Base-by-base conservation (phyloP, 495 filamentous ascomycete species). In the Pseudevernia furfuracea region DNA sequence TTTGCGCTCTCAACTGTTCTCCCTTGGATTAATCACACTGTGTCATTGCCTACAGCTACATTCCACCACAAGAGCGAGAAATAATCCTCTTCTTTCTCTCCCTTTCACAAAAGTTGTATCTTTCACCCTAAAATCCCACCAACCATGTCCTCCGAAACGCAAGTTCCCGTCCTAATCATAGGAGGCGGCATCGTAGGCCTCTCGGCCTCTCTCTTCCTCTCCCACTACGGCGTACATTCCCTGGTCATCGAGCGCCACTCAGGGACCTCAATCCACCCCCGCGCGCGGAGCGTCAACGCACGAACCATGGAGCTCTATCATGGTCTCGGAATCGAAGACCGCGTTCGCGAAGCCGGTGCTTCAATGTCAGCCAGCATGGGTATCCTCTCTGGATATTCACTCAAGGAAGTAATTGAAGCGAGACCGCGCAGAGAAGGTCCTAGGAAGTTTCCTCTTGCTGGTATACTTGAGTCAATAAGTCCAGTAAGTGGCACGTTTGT, bases 141-240 rank as follows among this genome's bases (percentile, higher is more conserved):
- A 19, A 61, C 25, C 41, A 61, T 61, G 59, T 46, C 59, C 25
- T 61, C 59, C 28, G 41, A 61, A 43, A 48, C 23, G 4, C 59
- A 61, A 38, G 46, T 63, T 63, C 71, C 67, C 15, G 77, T 79
- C 32, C 69, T 79, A 9, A 77, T 79, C 43, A 59, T 72, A 9
- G 78, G 78, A 14, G 78, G 74, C 56, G 78, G 78, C 19, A 76
- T 74, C 21, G 73, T 75, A 30, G 78, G 78, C 41, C 75, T 80
- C 14, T 69, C 76, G 4, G 68, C 75, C 25, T 76, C 77, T 52
- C 66, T 79, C 36, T 77, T 70, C 74, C 73, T 80, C 19, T 68
- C 72, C 36, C 64, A 59, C 49, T 73, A 75, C 64, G 73, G 73
- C 34, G 46, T 78, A 48, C 70, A 62, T 4, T 64, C 75, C 37